These are phyloP conservation scores for Elymus sibiricus DNA, from an alignment of 176 grass and related monocot species.

Conservation along the genomic window DNA sequence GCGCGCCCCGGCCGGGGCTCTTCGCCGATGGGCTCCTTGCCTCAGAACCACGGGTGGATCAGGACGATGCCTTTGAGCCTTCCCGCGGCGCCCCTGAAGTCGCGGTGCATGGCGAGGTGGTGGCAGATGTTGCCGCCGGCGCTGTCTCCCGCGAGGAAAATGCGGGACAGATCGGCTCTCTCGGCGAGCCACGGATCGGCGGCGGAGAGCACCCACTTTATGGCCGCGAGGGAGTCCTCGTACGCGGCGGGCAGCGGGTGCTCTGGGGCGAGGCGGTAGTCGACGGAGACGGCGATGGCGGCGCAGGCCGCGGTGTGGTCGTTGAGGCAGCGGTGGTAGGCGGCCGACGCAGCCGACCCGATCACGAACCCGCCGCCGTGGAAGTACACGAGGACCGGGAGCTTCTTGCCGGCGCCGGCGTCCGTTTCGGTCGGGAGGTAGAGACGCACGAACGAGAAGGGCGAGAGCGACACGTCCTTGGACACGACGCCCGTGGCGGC, in stretches of 20 bases:
- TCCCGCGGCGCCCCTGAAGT: not conserved
- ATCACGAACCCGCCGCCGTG: conserved; percentile 51
- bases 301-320: conserved; percentile 21
- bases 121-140: conserved; percentile 52
- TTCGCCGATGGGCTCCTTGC: conserved; percentile 22
- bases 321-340: conserved; percentile 52
- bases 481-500: conserved; percentile 43
- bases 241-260: conserved; percentile 43
- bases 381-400: conserved; percentile 52
- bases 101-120: conserved; percentile 38
- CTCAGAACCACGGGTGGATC: conserved; percentile 58
- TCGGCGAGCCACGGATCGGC: conserved; percentile 44
- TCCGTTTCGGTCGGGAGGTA: conserved; percentile 31
- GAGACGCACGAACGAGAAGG: conserved; percentile 34
- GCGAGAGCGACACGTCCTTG: conserved; percentile 42
- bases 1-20: conserved; percentile 6
- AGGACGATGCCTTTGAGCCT: conserved; percentile 26
- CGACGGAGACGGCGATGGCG: conserved; percentile 29
- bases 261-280: conserved; percentile 50
- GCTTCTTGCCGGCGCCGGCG: not conserved
- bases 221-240: conserved; percentile 37
- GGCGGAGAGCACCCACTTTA: conserved; percentile 24
- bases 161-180: conserved; percentile 12
- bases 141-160: conserved; percentile 46
- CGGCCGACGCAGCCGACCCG: conserved; percentile 20